Evolutionary conservation across 306 rosid genomes (phyloP), one percentile per base, ranked within the genome.

Genomic region (Malus orientalis): DNA sequence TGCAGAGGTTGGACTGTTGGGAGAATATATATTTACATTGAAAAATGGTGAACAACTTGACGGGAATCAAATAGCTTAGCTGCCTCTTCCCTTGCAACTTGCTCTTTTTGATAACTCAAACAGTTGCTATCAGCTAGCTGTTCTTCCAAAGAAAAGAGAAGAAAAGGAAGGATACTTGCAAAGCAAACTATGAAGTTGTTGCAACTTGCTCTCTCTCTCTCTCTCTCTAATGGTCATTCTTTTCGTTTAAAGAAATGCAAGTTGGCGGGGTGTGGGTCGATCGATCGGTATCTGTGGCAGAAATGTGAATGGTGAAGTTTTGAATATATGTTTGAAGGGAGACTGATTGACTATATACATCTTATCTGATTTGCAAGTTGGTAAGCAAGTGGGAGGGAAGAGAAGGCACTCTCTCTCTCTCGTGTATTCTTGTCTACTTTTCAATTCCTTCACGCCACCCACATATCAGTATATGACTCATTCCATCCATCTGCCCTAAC

Each of bases 361-460:
- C 19, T 49, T 15, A 49, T 14, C 54, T 15, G 19, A 15, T 55
- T 45, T 79, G 88, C 93, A 89, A 91, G 88, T 91, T 86, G 96
- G 68, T 5, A 6, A 32, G 88, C 91, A 91, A 83, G 87, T 87
- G 80, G 93, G 67, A 57, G 59, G 76, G 54, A 49, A 49, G 8
- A 49, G 19, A 49, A 49, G 19, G 54, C 54, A 4, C 54, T 47
- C 53, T 47, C 53, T 47, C 49, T 44, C 49, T 44, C 14, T 44
- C 14, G 7, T 5, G 54, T 49, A 15, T 49, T 49, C 54, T 14
- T 79, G 79, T 76, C 82, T 74, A 79, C 87, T 75, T 88, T 85
- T 84, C 30, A 36, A 75, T 69, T 44, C 80, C n/a, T 79, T 81
- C 85, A 78, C 79, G 82, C 85, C 74, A 79, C 81, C 75, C 72